Evolutionary conservation across 148 eudicot species (phyloP).

Genomic region (Persicaria tinctoria): DNA sequence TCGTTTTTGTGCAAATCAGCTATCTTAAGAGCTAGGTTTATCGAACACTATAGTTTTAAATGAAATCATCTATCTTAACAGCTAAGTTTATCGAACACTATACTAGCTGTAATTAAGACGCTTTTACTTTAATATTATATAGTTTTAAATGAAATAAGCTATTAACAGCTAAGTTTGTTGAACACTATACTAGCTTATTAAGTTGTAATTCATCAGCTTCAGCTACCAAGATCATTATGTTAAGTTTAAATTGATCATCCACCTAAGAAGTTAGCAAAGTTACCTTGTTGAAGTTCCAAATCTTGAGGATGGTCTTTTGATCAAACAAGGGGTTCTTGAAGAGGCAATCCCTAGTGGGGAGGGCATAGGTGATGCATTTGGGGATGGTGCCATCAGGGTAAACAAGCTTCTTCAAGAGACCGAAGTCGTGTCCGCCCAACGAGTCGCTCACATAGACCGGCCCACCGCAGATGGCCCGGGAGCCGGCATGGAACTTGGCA

Average conservation of each 20-base stretch:
- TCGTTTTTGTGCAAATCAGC: not conserved
- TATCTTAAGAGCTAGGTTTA: too few relatives aligned
- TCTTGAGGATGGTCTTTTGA: slow-evolving; percentile 41
- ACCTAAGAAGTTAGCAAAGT: not conserved
- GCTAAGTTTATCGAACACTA: too few relatives aligned
- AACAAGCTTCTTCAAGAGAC: slow-evolving; percentile 44
- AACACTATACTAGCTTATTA: too few relatives aligned
- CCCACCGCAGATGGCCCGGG: slow-evolving; percentile 66
- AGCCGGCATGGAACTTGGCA: slow-evolving; percentile 58
- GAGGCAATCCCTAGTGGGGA: slow-evolving; percentile 59
- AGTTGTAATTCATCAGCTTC: too few relatives aligned
- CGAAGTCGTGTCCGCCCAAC: slow-evolving; percentile 49
- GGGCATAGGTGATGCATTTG: slow-evolving; percentile 46
- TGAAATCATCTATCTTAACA: not conserved
- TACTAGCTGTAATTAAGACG: too few relatives aligned
- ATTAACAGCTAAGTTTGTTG: too few relatives aligned
- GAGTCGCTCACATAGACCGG: slow-evolving; percentile 59
- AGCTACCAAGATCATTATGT: too few relatives aligned
- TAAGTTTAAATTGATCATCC: too few relatives aligned
- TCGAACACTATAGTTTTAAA: not conserved
- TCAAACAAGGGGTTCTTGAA: slow-evolving; percentile 60
- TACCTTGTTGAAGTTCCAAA: slow-evolving; percentile 71
- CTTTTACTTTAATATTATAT: too few relatives aligned
- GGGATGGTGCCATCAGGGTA: slow-evolving; percentile 60
- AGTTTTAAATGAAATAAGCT: not conserved